Evolutionary conservation across 257 asterid species (phyloP).

Genomic region (Salvia splendens): DNA sequence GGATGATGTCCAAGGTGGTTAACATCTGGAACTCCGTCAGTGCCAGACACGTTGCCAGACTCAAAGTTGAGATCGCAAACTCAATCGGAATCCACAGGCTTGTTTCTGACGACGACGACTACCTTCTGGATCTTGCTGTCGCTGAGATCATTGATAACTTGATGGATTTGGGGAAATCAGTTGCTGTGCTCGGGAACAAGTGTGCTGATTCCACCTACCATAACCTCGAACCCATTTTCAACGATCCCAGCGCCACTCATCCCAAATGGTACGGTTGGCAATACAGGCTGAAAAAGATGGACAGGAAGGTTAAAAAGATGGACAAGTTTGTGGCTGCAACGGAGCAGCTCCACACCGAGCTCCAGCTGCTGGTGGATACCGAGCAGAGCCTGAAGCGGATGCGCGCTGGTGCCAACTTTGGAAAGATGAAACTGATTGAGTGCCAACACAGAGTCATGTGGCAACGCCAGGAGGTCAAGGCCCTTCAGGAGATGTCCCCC

Average conservation of each 20-base stretch:
- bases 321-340: conserved; percentile 64
- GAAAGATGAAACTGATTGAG: conserved; percentile 50
- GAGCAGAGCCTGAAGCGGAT: conserved; percentile 56
- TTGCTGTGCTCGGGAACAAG: conserved; percentile 60
- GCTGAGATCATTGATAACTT: conserved; percentile 58
- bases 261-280: conserved; percentile 61
- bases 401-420: conserved; percentile 45
- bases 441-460: conserved; percentile 61
- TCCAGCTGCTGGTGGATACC: conserved; percentile 55
- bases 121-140: conserved; percentile 60
- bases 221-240: conserved; percentile 49
- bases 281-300: conserved; percentile 70
- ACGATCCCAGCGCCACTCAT: conserved; percentile 48
- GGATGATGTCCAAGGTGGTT: conserved; percentile 67
- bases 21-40: conserved; percentile 59
- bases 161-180: conserved; percentile 45
- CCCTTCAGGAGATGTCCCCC: conserved; percentile 68
- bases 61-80: conserved; percentile 55
- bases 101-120: conserved; percentile 52
- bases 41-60: conserved; percentile 44
- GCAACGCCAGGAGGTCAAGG: conserved; percentile 72
- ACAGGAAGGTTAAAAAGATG: conserved; percentile 67
- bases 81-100: conserved; percentile 61
- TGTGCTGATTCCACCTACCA: conserved; percentile 59
- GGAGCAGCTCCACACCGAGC: conserved; percentile 59